phyloP scores from a whole-genome alignment of 75 land plant genomes.

The Larix kaempferi region DNA sequence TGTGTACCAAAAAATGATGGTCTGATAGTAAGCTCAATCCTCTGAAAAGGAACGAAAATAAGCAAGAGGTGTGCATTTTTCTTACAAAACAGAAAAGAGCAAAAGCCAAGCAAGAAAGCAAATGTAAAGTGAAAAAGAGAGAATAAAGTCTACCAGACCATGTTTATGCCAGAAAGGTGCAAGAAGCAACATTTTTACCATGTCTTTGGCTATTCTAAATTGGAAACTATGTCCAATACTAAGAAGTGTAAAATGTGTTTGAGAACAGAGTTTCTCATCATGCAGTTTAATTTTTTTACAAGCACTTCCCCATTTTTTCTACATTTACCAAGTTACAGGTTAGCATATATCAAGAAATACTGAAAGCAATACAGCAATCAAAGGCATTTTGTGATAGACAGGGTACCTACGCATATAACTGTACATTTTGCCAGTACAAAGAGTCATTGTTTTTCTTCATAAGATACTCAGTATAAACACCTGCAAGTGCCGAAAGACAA shows the following conservation, averaged over 20 bases:
- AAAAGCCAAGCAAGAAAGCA: neutral
- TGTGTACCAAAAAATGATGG: too few species aligned
- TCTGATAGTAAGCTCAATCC: neutral
- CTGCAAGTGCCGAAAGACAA: constrained; percentile 93
- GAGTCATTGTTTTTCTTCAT: constrained; percentile 97
- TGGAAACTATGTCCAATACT: neutral
- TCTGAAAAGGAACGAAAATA: neutral
- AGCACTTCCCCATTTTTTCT: neutral
- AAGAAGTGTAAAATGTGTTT: neutral
- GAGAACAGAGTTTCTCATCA: neutral
- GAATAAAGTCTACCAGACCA: neutral
- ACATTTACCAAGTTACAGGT: neutral
- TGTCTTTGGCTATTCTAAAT: neutral
- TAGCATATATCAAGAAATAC: neutral
- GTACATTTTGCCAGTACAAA: constrained; percentile 96
- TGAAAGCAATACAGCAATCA: neutral
- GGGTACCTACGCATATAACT: constrained; percentile 81
- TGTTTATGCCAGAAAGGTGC: neutral
- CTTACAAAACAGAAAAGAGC: neutral
- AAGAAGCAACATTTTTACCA: neutral
- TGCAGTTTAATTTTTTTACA: neutral
- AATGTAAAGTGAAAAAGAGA: neutral
- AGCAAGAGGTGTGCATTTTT: neutral
- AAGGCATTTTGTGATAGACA: neutral
- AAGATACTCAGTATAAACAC: constrained; percentile 92